Conservation (phyloP, 2,329 filamentous ascomycete species). For the Talaromyces sp. region DNA sequence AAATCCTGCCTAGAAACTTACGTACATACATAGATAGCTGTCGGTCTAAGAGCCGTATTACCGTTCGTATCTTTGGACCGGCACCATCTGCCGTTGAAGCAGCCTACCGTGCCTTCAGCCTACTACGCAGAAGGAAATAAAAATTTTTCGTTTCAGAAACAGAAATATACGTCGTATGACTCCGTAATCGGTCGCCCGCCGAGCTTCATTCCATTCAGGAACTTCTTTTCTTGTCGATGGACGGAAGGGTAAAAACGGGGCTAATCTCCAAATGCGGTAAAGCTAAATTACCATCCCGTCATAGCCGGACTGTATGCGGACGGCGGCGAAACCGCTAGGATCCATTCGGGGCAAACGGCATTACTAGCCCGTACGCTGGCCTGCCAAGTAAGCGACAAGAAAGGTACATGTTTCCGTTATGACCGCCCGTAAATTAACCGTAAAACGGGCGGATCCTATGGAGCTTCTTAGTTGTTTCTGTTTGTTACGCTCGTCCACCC, state of each 20-base stretch:
- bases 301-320: constrained; percentile 17
- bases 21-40: too few species aligned
- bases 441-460: constrained; percentile 14
- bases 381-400: not conserved
- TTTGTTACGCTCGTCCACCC: constrained; percentile 7
- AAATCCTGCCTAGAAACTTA: not conserved
- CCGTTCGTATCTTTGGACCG: constrained; percentile 1
- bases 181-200: not conserved
- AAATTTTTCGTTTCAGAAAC: not conserved
- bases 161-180: not conserved
- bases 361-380: not conserved
- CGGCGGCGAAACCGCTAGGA: constrained; percentile 5
- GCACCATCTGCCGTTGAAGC: constrained; percentile 6
- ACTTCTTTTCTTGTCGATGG: not conserved
- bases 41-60: not conserved
- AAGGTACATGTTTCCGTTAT: not conserved
- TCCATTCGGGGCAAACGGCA: not conserved
- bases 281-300: constrained; percentile 16
- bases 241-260: constrained; percentile 9
- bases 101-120: not conserved
- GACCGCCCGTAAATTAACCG: constrained; percentile 2
- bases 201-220: not conserved
- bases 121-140: not conserved
- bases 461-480: constrained; percentile 7
- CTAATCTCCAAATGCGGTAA: constrained; percentile 4